These are phyloP conservation scores for Xerocomus amazonicus DNA, from an alignment of 1,284 basidiomycete genomes.

Conservation along the genomic window DNA sequence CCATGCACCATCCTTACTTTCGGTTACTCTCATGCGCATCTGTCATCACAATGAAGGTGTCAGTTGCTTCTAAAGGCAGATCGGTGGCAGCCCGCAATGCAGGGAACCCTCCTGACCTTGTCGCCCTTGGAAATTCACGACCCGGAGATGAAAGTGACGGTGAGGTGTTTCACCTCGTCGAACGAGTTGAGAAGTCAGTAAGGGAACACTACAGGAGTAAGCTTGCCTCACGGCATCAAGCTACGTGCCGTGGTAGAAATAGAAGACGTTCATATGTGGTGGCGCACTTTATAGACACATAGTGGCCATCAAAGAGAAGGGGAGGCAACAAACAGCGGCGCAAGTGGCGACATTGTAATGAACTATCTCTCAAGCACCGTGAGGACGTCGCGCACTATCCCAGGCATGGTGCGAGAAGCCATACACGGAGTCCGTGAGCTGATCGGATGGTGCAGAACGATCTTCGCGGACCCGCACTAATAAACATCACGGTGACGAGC, in stretches of 20 bases:
- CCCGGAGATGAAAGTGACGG: constrained; percentile 27
- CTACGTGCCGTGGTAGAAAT: constrained; percentile 22
- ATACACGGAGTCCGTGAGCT: constrained; percentile 7
- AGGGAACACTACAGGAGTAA: constrained; percentile 8
- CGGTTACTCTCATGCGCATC: constrained; percentile 13
- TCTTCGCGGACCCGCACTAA: constrained; percentile 10
- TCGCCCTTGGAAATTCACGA: constrained; percentile 16
- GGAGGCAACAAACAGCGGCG: constrained; percentile 9
- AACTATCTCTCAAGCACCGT: constrained; percentile 3
- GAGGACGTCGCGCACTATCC: constrained; percentile 1
- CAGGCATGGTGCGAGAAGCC: constrained; percentile 7
- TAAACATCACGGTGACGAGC: constrained; percentile 11
- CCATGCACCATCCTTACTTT: constrained; percentile 15
- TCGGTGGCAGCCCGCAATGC: constrained; percentile 19
- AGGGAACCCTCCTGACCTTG: constrained; percentile 16
- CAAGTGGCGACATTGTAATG: constrained; percentile 7
- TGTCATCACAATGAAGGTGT: constrained; percentile 18
- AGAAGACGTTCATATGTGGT: constrained; percentile 20
- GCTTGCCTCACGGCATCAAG: constrained; percentile 16
- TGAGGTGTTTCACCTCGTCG: constrained; percentile 5
- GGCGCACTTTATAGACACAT: constrained; percentile 9
- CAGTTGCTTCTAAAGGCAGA: constrained; percentile 12
- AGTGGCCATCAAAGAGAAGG: constrained; percentile 14
- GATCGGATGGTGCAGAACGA: constrained; percentile 3
- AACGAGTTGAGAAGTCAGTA: constrained; percentile 3